phyloP scores from a whole-genome alignment of 148 eudicot genomes.

The Cornus florida region DNA sequence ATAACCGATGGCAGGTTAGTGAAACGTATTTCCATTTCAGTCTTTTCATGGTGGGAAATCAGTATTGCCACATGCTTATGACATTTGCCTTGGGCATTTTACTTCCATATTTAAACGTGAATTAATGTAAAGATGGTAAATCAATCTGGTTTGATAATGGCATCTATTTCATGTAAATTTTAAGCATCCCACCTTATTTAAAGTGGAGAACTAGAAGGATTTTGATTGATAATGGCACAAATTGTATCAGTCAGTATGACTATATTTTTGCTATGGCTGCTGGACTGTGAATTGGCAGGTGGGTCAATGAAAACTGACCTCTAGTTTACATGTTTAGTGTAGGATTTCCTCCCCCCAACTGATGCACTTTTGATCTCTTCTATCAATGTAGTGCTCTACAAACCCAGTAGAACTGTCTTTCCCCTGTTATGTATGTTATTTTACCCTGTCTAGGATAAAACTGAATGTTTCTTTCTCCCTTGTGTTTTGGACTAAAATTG shows the following conservation, averaged over 20 bases:
- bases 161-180: neutral
- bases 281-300: too few relatives aligned
- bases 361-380: too few relatives aligned
- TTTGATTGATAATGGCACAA: neutral
- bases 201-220: neutral
- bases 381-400: too few relatives aligned
- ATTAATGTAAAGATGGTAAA: neutral
- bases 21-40: constrained; percentile 4
- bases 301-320: too few relatives aligned
- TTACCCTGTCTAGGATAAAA: too few relatives aligned
- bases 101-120: neutral
- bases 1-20: constrained; percentile 82
- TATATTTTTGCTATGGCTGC: too few relatives aligned
- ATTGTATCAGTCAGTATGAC: neutral
- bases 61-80: neutral
- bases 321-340: too few relatives aligned
- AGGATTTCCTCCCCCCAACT: too few relatives aligned
- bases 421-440: too few relatives aligned
- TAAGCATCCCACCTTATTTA: neutral
- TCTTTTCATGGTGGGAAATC: constrained; percentile 2
- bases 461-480: too few relatives aligned
- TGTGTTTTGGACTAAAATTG: neutral
- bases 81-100: neutral
- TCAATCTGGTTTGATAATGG: neutral
- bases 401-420: too few relatives aligned